Evolutionary conservation across 352 stramenopile genomes (phyloP), one percentile per base, ranked within the genome.

Genomic region (Globisporangium emineosum): DNA sequence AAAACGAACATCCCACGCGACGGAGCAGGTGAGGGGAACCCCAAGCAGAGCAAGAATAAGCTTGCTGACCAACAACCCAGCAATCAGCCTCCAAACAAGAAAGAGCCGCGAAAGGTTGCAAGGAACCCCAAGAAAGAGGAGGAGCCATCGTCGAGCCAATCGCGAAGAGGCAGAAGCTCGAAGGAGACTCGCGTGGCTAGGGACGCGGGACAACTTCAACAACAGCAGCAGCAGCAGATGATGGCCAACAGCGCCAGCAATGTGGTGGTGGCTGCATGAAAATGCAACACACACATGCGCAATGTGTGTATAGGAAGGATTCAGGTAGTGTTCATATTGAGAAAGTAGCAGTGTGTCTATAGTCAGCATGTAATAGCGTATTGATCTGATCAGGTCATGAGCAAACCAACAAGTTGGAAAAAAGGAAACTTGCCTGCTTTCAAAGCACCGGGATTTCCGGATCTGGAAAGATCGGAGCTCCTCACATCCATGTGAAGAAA

Each of bases 1-100:
- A 57, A 19, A 29, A 8, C 21, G 1, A 56, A 56, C 13, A 6
- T 8, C n/a, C 7, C 50, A n/a, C 25, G 50, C 17, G 50, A 37
- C 7, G 27, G 7, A 29, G 7, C 27, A 57, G 5, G 51, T 21
- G 51, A 40, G 27, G 5, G 27, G 2, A 57, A 57, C 13, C 51
- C 23, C 21, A 55, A 57, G 40, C 40, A 47, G 51, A 57, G 51
- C 51, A 57, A 40, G 51, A 57, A 42, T 6, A 35, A 56, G 51
- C 29, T 17, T 40, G 49, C 10, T 55, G 49, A 55, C 17, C 50
- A 57, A 10, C 51, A 57, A 21, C 17, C 29, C 29, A 27, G 27
- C 29, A 12, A 19, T n/a, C 51, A 8, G 29, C 29, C 25, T 3
- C 1, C 12, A 17, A 53, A 25, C 47, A 53, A 25, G 23, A 25